phyloP scores from a whole-genome alignment of 768 basidiomycete species.

The Coprinopsis sp. region DNA sequence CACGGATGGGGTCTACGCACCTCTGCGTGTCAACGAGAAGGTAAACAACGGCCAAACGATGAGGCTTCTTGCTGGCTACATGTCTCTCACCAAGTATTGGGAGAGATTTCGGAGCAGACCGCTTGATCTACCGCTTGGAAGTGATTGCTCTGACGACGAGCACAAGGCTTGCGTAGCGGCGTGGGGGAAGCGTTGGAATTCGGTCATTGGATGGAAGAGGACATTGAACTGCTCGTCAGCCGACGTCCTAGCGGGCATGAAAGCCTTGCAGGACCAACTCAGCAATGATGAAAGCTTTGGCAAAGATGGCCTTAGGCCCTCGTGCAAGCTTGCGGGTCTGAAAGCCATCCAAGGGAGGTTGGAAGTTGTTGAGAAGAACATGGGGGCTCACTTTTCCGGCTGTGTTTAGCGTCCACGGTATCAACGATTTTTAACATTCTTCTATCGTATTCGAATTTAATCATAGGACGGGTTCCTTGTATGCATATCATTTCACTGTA shows the following conservation, averaged over 20 bases:
- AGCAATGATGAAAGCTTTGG: constrained; percentile 30
- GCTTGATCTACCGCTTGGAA: constrained; percentile 19
- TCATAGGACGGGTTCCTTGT: no score
- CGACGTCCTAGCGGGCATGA: constrained; percentile 27
- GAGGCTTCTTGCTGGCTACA: constrained; percentile 31
- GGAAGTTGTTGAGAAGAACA: constrained; percentile 16
- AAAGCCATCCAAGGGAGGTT: constrained; percentile 18
- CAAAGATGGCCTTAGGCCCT: constrained; percentile 19
- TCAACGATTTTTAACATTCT: no score
- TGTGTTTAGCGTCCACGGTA: no score
- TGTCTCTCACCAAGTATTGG: constrained; percentile 32
- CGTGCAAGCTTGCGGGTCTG: constrained; percentile 30
- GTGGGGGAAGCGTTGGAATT: constrained; percentile 32
- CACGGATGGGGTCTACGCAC: constrained; percentile 24
- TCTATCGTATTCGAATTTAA: no score
- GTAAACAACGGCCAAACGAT: constrained; percentile 33
- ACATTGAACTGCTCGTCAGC: constrained; percentile 27
- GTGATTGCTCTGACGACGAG: constrained; percentile 18
- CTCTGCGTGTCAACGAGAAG: constrained; percentile 31
- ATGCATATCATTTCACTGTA: no score
- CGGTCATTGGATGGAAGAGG: constrained; percentile 27
- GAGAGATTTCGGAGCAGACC: constrained; percentile 29
- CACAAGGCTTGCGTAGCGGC: constrained; percentile 24
- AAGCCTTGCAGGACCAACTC: constrained; percentile 29
- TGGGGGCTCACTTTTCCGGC: constrained; percentile 26